These are phyloP conservation scores for Gnomoniopsis smithogilvyi DNA, from an alignment of 2,329 filamentous ascomycete species.

Conservation along the genomic window DNA sequence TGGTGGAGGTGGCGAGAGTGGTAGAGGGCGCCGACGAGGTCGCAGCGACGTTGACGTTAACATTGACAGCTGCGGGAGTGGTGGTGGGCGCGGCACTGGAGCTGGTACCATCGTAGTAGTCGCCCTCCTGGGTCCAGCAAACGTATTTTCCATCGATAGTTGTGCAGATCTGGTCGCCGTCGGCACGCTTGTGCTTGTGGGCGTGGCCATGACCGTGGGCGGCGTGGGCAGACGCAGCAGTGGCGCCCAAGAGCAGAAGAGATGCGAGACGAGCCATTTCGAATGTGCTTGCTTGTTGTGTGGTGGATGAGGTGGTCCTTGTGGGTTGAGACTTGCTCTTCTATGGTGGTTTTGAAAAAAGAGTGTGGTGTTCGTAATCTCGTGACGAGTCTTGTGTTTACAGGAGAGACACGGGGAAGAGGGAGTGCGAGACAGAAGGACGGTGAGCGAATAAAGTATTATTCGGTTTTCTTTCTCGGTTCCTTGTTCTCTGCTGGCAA, in stretches of 20 bases:
- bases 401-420: neutral
- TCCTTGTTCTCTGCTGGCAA: neutral
- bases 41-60: neutral
- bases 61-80: slow-evolving; percentile 7
- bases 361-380: slow-evolving; percentile 12
- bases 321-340: slow-evolving; percentile 1
- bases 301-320: neutral
- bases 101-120: slow-evolving; percentile 15
- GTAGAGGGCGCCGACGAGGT: too few species aligned
- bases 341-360: slow-evolving; percentile 5
- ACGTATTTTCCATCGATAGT: slow-evolving; percentile 27
- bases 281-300: neutral
- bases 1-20: slow-evolving; percentile 5
- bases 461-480: neutral
- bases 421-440: neutral
- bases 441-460: neutral
- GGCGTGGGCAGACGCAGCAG: slow-evolving; percentile 31
- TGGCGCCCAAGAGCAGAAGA: slow-evolving; percentile 29
- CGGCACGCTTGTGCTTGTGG: slow-evolving; percentile 26
- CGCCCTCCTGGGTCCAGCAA: slow-evolving; percentile 23
- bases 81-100: neutral
- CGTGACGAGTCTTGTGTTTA: neutral
- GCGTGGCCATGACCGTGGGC: slow-evolving; percentile 35
- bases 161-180: slow-evolving; percentile 21
- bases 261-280: slow-evolving; percentile 22